These are phyloP conservation scores for Pythium brachiatum DNA, from an alignment of 352 stramenopile genomes.

Conservation along the genomic window DNA sequence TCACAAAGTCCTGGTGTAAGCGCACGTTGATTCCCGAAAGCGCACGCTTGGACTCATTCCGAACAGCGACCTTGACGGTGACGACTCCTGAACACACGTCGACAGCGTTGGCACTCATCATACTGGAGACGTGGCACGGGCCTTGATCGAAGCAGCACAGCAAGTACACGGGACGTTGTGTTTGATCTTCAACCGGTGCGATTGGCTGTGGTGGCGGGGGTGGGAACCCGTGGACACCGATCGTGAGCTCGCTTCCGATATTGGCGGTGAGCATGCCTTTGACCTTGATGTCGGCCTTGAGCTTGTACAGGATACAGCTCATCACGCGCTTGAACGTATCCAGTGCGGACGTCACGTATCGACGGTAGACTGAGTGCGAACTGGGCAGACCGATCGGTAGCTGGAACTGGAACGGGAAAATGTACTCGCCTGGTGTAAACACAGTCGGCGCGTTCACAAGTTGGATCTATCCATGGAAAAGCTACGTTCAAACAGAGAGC, in stretches of 20 bases:
- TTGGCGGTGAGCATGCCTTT: slow-evolving; percentile 12
- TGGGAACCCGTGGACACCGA: slow-evolving; percentile 15
- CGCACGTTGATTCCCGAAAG: slow-evolving; percentile 2
- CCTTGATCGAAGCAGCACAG: slow-evolving; percentile 22
- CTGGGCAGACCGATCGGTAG: slow-evolving; percentile 4
- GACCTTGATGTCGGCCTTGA: slow-evolving; percentile 9
- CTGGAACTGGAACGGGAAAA: slow-evolving; percentile 19
- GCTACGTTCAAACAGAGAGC: too few species aligned
- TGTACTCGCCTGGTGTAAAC: slow-evolving; percentile 9
- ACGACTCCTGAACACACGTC: slow-evolving; percentile 1
- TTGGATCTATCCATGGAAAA: slow-evolving; percentile 1
- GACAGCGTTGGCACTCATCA: slow-evolving; percentile 6
- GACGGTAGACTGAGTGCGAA: not conserved
- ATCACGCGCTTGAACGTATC: slow-evolving; percentile 2
- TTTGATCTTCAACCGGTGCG: not conserved
- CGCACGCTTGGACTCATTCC: slow-evolving; percentile 7
- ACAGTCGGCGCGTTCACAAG: not conserved
- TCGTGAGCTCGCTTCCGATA: not conserved
- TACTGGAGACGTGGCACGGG: not conserved
- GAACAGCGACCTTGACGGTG: not conserved
- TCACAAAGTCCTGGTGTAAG: slow-evolving; percentile 12
- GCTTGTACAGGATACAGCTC: slow-evolving; percentile 14
- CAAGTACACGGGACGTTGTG: slow-evolving; percentile 10
- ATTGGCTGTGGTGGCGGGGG: not conserved
- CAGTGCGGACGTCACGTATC: too few species aligned